Base-by-base conservation (phyloP, 139 green algal species). In the Chlorella vulgaris region DNA sequence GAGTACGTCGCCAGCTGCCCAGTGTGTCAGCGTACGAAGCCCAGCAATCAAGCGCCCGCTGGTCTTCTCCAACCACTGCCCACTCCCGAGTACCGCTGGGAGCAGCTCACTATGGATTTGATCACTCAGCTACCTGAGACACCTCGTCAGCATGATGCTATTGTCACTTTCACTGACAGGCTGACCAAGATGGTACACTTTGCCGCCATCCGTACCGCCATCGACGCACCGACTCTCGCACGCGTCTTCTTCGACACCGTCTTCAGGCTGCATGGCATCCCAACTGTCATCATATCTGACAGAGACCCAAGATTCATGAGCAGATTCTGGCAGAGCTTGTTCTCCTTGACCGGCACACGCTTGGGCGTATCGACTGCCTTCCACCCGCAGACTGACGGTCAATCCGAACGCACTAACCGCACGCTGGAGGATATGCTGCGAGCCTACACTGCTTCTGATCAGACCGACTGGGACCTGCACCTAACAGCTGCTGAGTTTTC, bases 371-470 rank as follows among this genome's bases (percentile, higher is more conserved):
- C 65, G 5, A 85, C 84, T 8, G 74, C 73, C 0, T 85, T 79
- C 47, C 90, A 92, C 70, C 90, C 91, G 5, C 81, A 93, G 40
- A 91, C 83, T 22, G 88, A 94, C 80, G 91, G 92, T 0, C 87
- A 94, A 68, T 93, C 88, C 8, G 92, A 94, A 53, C 85, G 89
- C 28, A 81, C 81, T 0, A 92, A 93, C 53, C 81, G 88, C 0
- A 50, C 85, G 0, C 29, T 94, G 5, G 74, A 95, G 47, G 90
- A 95, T 18, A 84, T 88, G 47, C 68, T 93, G 8, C 55, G 89
- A 2, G 42, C 81, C 28, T 92, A 85, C 58, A 77, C 91, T 0
- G 50, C 61, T 42, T 19, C 51, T 28, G 19, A 55, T 0, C 76
- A 88, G 43, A 58, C 70, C 22, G 79, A 91, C 39, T 95, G 90